Base-by-base conservation (phyloP, 257 asterid species). In the Leonotis leonurus region DNA sequence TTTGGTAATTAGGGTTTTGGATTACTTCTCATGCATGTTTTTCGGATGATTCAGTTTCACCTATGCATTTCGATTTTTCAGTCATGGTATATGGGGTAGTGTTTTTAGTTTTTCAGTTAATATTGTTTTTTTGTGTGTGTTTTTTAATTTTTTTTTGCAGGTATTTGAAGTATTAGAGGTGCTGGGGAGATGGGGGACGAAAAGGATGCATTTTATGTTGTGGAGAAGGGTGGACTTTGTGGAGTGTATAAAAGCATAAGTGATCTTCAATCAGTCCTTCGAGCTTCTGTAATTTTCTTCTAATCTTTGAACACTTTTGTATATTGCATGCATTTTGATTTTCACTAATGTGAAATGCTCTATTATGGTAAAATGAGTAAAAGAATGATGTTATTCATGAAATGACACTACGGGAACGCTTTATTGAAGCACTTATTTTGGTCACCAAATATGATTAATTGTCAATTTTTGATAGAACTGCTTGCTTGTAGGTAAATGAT, bases 181-280 rank as follows among this genome's bases (percentile, higher is more conserved):
- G 60, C 53, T 21, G 52, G 37, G 66, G 56, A 41, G 29, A 86
- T 88, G 97, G 97, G 81, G 37, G 99, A 89, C 62, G 99, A 89
- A 54, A 86, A 77, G 68, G 95, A 92, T 52, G 93, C 86, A 4
- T 92, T 84, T 71, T 92, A 89, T 70, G 95, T 92, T 29, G 96
- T 89, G 17, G 77, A 84, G 18, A 92, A 82, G 70, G 94, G 96
- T n/a, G 84, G 77, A 50, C 65, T 71, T 50, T 74, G 73, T 73
- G 97, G 96, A 52, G 85, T 92, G 12, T 92, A 92, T 79, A 92
- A 46, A 21, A 92, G 94, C 83, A 76, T 86, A 6, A 80, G 81
- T 62, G 99, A 92, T 81, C 89, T 86, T 74, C 96, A 91, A 69
- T 78, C 90, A 24, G 73, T 84, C 36, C 85, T 86, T 54, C 81